phyloP scores from a whole-genome alignment of 768 basidiomycete species.

The Suillus hirtellus region DNA sequence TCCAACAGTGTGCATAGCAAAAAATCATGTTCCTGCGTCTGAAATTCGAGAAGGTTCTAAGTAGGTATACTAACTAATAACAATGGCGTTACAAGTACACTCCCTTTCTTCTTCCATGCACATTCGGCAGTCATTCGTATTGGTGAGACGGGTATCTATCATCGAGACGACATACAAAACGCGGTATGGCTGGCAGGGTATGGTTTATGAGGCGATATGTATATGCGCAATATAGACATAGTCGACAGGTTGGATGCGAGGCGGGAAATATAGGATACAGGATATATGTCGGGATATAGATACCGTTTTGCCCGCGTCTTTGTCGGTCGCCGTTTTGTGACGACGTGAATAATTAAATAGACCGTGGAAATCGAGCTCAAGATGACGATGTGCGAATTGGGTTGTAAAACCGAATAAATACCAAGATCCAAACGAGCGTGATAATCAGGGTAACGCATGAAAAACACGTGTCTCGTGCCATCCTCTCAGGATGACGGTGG shows the following conservation, averaged over 20 bases:
- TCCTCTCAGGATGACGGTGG: constrained; percentile 21
- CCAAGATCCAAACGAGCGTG: constrained; percentile 20
- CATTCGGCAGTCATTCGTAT: constrained; percentile 27
- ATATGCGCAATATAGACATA: constrained; percentile 32
- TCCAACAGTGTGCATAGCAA: constrained; percentile 13
- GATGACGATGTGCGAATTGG: constrained; percentile 22
- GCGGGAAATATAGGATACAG: constrained; percentile 30
- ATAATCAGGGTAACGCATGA: not conserved
- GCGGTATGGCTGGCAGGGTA: constrained; percentile 17
- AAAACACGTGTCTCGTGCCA: constrained; percentile 4
- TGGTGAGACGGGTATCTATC: constrained; percentile 31
- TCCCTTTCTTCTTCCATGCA: constrained; percentile 37
- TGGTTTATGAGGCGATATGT: constrained; percentile 23
- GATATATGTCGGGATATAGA: constrained; percentile 22
- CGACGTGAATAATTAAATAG: constrained; percentile 31
- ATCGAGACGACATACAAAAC: constrained; percentile 27
- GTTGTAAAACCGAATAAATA: constrained; percentile 31
- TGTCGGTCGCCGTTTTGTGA: constrained; percentile 25
- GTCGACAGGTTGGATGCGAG: constrained; percentile 21
- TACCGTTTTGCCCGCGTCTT: constrained; percentile 21
- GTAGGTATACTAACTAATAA: constrained; percentile 32
- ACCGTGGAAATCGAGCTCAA: constrained; percentile 24
- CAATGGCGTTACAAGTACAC: constrained; percentile 26
- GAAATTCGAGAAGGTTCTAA: constrained; percentile 4
- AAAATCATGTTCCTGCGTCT: constrained; percentile 32